Conservation (phyloP, 2,329 filamentous ascomycete species). For the Monosporascus cannonballus region DNA sequence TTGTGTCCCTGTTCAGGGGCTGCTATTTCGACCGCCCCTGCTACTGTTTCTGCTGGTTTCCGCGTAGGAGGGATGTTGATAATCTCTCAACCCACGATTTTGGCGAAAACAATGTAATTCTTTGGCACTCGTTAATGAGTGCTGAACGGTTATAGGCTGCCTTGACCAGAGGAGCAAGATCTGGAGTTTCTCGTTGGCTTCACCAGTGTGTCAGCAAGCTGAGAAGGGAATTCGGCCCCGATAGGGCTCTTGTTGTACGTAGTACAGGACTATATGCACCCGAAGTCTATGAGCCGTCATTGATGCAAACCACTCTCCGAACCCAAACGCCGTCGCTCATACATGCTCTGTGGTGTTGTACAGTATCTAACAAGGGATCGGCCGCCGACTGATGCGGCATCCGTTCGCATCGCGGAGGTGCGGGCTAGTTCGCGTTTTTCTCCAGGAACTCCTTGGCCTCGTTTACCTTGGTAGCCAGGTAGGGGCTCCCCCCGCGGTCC, state of each 20-base stretch:
- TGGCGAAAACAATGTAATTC: too few relatives aligned
- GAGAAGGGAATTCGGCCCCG: constrained; percentile 14
- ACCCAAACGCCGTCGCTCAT: neutral
- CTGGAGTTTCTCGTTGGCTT: too few relatives aligned
- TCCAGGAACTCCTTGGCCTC: constrained; percentile 96
- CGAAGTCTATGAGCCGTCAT: neutral
- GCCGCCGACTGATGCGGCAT: neutral
- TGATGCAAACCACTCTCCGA: constrained; percentile 5
- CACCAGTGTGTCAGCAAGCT: constrained; percentile 1
- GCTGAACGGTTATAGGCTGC: too few relatives aligned
- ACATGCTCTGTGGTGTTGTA: neutral
- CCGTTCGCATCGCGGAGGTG: neutral
- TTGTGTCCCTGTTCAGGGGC: too few relatives aligned
- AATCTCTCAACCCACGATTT: too few relatives aligned
- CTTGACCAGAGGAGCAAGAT: too few relatives aligned
- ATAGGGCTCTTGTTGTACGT: constrained; percentile 6
- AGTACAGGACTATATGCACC: constrained; percentile 6
- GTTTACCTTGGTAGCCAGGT: constrained; percentile 95
- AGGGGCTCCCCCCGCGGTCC: constrained; percentile 93
- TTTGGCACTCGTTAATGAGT: too few relatives aligned
- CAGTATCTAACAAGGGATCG: neutral
- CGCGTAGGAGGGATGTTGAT: too few relatives aligned
- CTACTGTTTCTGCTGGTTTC: too few relatives aligned
- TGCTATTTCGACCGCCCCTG: too few relatives aligned
- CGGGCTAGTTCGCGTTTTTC: constrained; percentile 45